Evolutionary conservation across 139 green algal species (phyloP), one percentile per base, ranked within the genome.

Genomic region (Chlamydomonas schloesseri): DNA sequence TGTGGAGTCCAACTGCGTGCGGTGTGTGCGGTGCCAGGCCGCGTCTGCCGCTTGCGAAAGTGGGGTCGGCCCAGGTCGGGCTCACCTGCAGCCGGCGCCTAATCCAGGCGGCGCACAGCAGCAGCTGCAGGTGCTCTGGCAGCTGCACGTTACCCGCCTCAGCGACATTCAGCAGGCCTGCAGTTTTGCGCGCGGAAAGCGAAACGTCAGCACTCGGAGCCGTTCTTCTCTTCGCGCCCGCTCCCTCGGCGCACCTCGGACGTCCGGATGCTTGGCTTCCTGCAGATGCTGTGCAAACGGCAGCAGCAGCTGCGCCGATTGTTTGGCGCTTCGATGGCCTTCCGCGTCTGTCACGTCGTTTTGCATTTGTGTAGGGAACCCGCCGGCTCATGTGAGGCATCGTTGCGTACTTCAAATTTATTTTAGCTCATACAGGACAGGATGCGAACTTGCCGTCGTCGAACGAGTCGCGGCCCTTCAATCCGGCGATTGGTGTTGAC

Each of bases 121-220:
- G 47, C 67, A 50, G 79, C 36, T 85, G 65, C 50, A 85, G 33
- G 47, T 77, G 67, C 26, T 77, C 65, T 10, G 79, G 79, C 26
- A 85, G 79, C n/a, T 37, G 65, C 21, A 85, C 0, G 18, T 21
- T 31, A 1, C 53, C 0, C 17, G 26, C 20, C 15, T 57, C 31
- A 0, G 46, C 47, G 2, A 46, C 47, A 21, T 50, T 67, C 1
- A 69, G 37, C 1, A n/a, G 42, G 23, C 31, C 79, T 69, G 68
- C 23, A 62, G 8, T 3, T 5, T 6, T n/a, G 34, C 31, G 17
- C 10, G 33, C 0, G n/a, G 0, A 24, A 31, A n/a, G 60, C 2
- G 3, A 31, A 26, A n/a, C n/a, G 64, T 20, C 17, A 6, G 13
- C n/a, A 67, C 18, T 17, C 26, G 60, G 2, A n/a, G 21, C 60